These are phyloP conservation scores for Ilex asprella DNA, from an alignment of 257 asterid species.

Conservation along the genomic window DNA sequence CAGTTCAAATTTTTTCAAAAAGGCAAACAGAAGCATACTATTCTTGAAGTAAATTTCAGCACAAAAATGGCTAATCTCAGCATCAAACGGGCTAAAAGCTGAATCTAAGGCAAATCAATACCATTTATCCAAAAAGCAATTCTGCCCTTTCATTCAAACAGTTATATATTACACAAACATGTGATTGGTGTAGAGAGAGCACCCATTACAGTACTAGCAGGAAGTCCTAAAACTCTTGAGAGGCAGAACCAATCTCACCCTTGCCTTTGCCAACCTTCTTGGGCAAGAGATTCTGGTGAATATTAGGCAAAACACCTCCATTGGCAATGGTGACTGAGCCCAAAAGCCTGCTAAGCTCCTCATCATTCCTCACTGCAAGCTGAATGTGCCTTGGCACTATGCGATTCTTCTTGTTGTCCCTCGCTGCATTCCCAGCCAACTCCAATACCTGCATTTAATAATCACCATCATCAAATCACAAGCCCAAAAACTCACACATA, in stretches of 20 bases:
- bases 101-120: no score
- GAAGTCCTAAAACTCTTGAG: not conserved
- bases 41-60: no score
- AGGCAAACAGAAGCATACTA: no score
- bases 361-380: not conserved
- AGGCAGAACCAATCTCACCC: not conserved
- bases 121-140: no score
- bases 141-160: no score
- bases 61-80: no score
- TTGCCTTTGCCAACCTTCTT: not conserved
- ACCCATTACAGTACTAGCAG: not conserved
- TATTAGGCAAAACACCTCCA: not conserved
- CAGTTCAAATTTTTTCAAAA: no score
- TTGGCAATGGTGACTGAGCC: not conserved
- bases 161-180: no score
- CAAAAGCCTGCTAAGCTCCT: not conserved
- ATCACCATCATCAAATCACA: no score
- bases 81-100: no score
- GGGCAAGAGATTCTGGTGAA: not conserved
- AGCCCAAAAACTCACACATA: no score
- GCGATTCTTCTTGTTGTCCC: not conserved
- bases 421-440: conserved; percentile 1
- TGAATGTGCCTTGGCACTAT: not conserved
- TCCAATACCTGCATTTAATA: not conserved
- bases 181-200: no score